These are phyloP conservation scores for Farysia itapuensis DNA, from an alignment of 1,284 basidiomycete species.

Conservation along the genomic window DNA sequence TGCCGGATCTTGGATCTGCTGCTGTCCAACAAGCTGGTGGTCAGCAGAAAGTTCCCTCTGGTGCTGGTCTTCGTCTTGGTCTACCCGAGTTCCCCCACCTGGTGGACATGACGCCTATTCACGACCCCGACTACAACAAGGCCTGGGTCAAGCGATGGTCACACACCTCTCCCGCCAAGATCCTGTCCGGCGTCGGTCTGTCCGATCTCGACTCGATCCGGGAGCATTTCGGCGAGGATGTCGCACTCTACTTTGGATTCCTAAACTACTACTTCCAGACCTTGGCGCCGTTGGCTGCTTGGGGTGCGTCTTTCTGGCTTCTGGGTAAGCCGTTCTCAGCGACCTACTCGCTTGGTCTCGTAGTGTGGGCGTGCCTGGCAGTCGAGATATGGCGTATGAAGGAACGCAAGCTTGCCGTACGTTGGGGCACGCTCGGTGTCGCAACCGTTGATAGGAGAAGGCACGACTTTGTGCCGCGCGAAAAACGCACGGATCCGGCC, in stretches of 20 bases:
- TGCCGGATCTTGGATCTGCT: slow-evolving; percentile 14
- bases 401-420: slow-evolving; percentile 52
- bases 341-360: slow-evolving; percentile 47
- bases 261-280: slow-evolving; percentile 55
- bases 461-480: slow-evolving; percentile 44
- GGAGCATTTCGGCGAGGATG: slow-evolving; percentile 56
- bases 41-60: slow-evolving; percentile 12
- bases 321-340: slow-evolving; percentile 35
- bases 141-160: slow-evolving; percentile 52
- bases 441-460: slow-evolving; percentile 32
- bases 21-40: slow-evolving; percentile 8
- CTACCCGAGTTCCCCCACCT: slow-evolving; percentile 48
- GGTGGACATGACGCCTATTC: slow-evolving; percentile 54
- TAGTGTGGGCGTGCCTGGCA: slow-evolving; percentile 48
- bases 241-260: slow-evolving; percentile 58
- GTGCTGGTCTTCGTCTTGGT: slow-evolving; percentile 41
- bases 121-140: slow-evolving; percentile 49
- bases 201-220: slow-evolving; percentile 53
- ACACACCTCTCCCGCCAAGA: slow-evolving; percentile 27
- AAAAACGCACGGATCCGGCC: slow-evolving; percentile 30
- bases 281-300: slow-evolving; percentile 39
- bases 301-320: slow-evolving; percentile 47
- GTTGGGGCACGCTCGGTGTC: slow-evolving; percentile 55
- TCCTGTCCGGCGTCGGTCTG: slow-evolving; percentile 34
- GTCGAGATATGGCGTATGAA: slow-evolving; percentile 57